Evolutionary conservation across 2,329 filamentous ascomycete genomes (phyloP).

Genomic region (Claviceps pazoutovae): DNA sequence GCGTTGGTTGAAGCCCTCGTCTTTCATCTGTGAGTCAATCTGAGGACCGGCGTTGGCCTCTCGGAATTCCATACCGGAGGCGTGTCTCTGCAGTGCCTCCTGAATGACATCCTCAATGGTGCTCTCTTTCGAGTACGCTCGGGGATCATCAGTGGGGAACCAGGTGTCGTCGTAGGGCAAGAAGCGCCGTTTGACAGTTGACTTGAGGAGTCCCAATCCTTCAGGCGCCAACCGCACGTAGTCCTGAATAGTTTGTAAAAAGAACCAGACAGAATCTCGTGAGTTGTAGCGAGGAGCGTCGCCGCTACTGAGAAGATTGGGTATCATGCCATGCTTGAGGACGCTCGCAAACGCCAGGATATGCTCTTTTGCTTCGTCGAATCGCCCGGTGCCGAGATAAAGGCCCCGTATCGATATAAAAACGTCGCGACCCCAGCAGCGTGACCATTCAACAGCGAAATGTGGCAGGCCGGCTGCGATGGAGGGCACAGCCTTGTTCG

Average conservation of each 20-base stretch:
- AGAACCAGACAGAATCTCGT: slow-evolving; percentile 95
- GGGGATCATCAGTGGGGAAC: slow-evolving; percentile 67
- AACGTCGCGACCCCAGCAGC: slow-evolving; percentile 94
- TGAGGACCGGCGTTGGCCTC: slow-evolving; percentile 85
- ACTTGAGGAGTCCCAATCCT: slow-evolving; percentile 58
- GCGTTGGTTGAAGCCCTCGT: slow-evolving; percentile 83
- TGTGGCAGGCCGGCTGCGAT: slow-evolving; percentile 88
- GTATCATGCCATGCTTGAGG: slow-evolving; percentile 96
- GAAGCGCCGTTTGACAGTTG: slow-evolving; percentile 71
- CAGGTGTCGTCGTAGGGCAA: slow-evolving; percentile 91
- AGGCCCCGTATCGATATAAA: slow-evolving; percentile 91
- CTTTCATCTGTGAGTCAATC: slow-evolving; percentile 85
- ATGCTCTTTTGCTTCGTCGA: slow-evolving; percentile 79
- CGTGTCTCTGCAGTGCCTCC: slow-evolving; percentile 85
- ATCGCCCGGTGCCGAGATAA: slow-evolving; percentile 81
- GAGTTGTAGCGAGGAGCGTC: slow-evolving; percentile 87
- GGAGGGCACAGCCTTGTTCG: slow-evolving; percentile 68
- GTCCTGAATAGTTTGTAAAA: slow-evolving; percentile 89
- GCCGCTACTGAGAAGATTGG: slow-evolving; percentile 79
- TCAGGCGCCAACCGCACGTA: slow-evolving; percentile 72
- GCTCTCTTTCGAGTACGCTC: slow-evolving; percentile 74
- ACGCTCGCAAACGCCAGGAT: slow-evolving; percentile 92
- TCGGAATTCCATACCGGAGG: slow-evolving; percentile 76
- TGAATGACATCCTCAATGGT: slow-evolving; percentile 83
- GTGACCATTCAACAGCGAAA: slow-evolving; percentile 85